Evolutionary conservation across 371 early-diverging fungal genomes (phyloP), one percentile per base, ranked within the genome.

Genomic region (Thermomucor indicae-seudaticae): DNA sequence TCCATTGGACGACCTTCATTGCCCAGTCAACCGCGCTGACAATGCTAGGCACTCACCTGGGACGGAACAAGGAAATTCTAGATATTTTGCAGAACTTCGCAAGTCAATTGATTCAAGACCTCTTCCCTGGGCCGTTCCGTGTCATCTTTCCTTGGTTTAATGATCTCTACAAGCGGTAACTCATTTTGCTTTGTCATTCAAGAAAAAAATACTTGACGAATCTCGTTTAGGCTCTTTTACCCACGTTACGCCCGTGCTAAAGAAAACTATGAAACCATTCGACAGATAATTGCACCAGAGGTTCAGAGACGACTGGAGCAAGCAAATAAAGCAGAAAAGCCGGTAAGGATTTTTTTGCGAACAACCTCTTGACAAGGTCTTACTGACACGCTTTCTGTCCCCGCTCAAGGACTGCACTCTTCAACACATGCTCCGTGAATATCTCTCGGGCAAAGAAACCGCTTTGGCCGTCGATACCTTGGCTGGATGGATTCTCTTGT

Each of bases 131-230:
- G 17, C 25, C 49, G n/a, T 38, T 53, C 0, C 47, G 49, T 27
- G 52, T 51, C 1, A 25, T 63, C 3, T 60, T 67, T 16, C 72
- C 72, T 19, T 43, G 44, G n/a, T 44, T 53, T 4, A 59, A 65
- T 19, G 44, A 46, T 17, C 19, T 53, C n/a, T 67, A 63, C 16
- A 53, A 51, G 40, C 19, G 31, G 72, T 67, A 56, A 30, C 30
- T 16, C 42, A 4, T 38, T 25, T 4, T 19, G 20, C 23, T 12
- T 5, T 16, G 19, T 4, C 8, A 19, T 3, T 16, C 22, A 28
- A n/a, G 1, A 0, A 19, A 29, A 17, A 14, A n/a, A n/a, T n/a
- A n/a, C n/a, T n/a, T n/a, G n/a, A n/a, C n/a, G n/a, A n/a, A n/a
- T n/a, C n/a, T n/a, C n/a, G n/a, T n/a, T n/a, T 28, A 40, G 43